Evolutionary conservation across 2,329 filamentous ascomycete species (phyloP).

Genomic region (Colletotrichum sp.): DNA sequence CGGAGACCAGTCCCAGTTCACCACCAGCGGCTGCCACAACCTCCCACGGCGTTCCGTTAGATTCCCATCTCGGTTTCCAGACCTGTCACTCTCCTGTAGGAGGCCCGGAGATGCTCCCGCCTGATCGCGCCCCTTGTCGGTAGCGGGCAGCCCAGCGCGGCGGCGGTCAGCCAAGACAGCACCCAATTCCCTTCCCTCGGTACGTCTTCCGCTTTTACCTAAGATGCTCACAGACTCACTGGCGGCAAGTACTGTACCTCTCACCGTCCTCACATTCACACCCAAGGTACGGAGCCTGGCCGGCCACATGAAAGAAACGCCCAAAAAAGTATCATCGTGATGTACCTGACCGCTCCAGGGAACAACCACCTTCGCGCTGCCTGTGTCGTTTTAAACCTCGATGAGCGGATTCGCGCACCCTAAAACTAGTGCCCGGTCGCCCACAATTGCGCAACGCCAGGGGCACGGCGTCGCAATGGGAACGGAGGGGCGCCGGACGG

Average conservation of each 20-base stretch:
- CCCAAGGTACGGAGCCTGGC: not conserved
- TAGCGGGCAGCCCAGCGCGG: not conserved
- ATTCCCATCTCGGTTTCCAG: not conserved
- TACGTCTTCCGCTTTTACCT: not conserved
- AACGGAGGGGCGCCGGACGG: not conserved
- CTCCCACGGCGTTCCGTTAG: not conserved
- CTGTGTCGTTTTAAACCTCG: not conserved
- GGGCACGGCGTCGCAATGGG: constrained; percentile 16
- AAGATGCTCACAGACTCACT: not conserved
- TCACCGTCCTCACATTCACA: not conserved
- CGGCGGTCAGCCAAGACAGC: not conserved
- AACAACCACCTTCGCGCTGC: not conserved
- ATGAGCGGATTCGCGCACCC: not conserved
- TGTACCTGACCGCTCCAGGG: constrained; percentile 5
- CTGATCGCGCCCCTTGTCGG: not conserved
- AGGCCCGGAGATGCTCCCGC: not conserved
- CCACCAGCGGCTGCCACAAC: not conserved
- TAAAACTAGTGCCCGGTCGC: not conserved
- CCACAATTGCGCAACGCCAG: constrained; percentile 17
- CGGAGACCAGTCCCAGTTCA: not conserved
- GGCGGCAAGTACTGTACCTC: not conserved
- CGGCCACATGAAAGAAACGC: not conserved
- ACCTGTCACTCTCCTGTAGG: not conserved
- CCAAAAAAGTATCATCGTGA: not conserved
- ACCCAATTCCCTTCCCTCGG: not conserved